Conservation (phyloP, 2,329 filamentous ascomycete genomes). For the Sporothrix sp. region DNA sequence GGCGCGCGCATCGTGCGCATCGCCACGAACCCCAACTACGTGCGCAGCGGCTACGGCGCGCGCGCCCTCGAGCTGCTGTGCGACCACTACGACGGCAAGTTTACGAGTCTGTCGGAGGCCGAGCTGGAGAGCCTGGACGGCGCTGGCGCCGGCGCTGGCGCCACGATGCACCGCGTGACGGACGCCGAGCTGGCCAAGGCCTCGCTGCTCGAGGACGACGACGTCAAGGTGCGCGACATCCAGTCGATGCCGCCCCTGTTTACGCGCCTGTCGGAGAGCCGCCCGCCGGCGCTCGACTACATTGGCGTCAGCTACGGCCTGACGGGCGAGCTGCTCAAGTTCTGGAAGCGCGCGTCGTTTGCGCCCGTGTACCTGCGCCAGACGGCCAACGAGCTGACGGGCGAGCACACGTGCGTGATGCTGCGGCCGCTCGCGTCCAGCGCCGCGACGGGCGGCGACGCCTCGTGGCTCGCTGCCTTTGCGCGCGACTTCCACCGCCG, state of each 20-base stretch:
- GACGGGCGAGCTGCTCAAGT: conserved; percentile 78
- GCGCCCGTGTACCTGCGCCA: conserved; percentile 86
- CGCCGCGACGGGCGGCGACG: conserved; percentile 50
- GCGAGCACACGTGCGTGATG: conserved; percentile 98
- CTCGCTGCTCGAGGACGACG: conserved; percentile 65
- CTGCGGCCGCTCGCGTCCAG: conserved; percentile 55
- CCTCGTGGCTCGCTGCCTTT: conserved; percentile 82
- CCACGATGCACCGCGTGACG: conserved; percentile 64
- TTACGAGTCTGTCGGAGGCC: conserved; percentile 71
- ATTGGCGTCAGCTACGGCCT: conserved; percentile 92
- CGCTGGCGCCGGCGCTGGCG: conserved; percentile 38
- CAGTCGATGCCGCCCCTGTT: conserved; percentile 90
- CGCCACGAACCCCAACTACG: conserved; percentile 90
- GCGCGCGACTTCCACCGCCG: conserved; percentile 87
- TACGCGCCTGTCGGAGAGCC: conserved; percentile 73
- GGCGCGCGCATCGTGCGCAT: conserved; percentile 89
- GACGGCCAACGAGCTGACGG: conserved; percentile 91
- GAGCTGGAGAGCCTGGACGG: conserved; percentile 23
- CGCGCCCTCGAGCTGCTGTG: conserved; percentile 77
- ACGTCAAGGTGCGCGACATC: conserved; percentile 83
- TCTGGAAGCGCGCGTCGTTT: conserved; percentile 88
- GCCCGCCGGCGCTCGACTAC: conserved; percentile 75
- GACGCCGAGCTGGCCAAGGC: conserved; percentile 71
- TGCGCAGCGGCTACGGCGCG: conserved; percentile 85
- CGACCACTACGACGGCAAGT: conserved; percentile 93